Percentiles rank a stretch among this genome's conserved stretches.
Conservation (phyloP, 1,284 basidiomycete genomes). For the Ceratobasidium sp. region DNA sequence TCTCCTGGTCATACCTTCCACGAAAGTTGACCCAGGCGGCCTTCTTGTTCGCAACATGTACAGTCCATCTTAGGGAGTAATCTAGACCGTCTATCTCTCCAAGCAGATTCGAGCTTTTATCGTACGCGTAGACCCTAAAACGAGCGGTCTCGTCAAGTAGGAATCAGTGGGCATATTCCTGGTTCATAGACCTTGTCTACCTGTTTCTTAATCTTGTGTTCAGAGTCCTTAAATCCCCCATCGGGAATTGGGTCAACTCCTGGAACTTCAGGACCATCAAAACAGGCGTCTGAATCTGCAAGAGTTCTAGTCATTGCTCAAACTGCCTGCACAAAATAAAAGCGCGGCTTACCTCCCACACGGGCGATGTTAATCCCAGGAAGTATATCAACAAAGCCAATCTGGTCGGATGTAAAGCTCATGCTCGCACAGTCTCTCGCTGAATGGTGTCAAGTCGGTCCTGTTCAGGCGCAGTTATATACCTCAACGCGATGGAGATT, state of each 20-base stretch:
- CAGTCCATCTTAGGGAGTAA: slow-evolving; percentile 51
- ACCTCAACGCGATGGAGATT: too few relatives aligned
- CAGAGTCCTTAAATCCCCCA: slow-evolving; percentile 49
- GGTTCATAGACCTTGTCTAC: slow-evolving; percentile 41
- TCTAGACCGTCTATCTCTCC: slow-evolving; percentile 50
- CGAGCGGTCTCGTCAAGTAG: slow-evolving; percentile 49
- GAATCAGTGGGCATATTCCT: not conserved
- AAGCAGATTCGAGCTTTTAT: slow-evolving; percentile 46
- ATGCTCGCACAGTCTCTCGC: too few relatives aligned
- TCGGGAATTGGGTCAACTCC: slow-evolving; percentile 41
- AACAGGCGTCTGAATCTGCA: slow-evolving; percentile 51
- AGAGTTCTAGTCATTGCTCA: not conserved
- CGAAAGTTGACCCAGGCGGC: slow-evolving; percentile 48
- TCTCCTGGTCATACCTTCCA: slow-evolving; percentile 16
- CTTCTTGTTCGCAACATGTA: slow-evolving; percentile 54
- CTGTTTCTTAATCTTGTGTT: slow-evolving; percentile 51
- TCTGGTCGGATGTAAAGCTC: not conserved
- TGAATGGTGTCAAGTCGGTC: too few relatives aligned
- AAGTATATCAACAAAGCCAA: slow-evolving; percentile 52
- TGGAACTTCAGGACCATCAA: slow-evolving; percentile 52
- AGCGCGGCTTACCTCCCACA: slow-evolving; percentile 47
- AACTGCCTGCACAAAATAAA: not conserved
- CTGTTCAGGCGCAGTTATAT: too few relatives aligned
- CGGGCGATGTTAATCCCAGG: slow-evolving; percentile 54
- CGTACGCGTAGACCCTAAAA: slow-evolving; percentile 53